Conservation (phyloP, 2,329 filamentous ascomycete species). For the Alternaria sp. region DNA sequence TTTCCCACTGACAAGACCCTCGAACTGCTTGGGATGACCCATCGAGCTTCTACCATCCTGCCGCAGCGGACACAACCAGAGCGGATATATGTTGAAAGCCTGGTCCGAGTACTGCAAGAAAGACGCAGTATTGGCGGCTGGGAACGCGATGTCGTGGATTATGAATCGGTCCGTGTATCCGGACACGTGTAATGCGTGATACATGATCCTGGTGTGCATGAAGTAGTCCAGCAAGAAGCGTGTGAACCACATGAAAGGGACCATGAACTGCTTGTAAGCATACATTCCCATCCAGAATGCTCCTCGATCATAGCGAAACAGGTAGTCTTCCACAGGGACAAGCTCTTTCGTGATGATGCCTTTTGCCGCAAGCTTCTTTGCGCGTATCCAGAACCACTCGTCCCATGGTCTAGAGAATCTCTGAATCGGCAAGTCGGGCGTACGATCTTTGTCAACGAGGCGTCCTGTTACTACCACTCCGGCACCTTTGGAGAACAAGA, state of each 20-base stretch:
- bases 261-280: constrained; percentile 65
- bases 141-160: constrained; percentile 69
- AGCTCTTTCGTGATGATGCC: constrained; percentile 40
- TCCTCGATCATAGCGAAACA: constrained; percentile 68
- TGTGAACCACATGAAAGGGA: constrained; percentile 65
- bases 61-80: constrained; percentile 64
- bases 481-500: constrained; percentile 63
- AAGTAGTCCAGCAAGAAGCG: constrained; percentile 66
- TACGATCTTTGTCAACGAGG: constrained; percentile 55
- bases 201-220: constrained; percentile 68
- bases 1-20: constrained; percentile 8
- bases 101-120: constrained; percentile 61
- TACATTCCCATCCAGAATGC: constrained; percentile 69
- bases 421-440: constrained; percentile 29
- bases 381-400: constrained; percentile 78
- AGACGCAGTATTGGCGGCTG: constrained; percentile 56
- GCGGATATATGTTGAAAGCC: constrained; percentile 59
- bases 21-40: constrained; percentile 32
- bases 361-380: constrained; percentile 31
- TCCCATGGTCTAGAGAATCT: constrained; percentile 65
- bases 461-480: constrained; percentile 68
- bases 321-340: constrained; percentile 61
- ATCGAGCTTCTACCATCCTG: constrained; percentile 40
- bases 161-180: constrained; percentile 63
- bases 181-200: constrained; percentile 66